Evolutionary conservation across 2,329 filamentous ascomycete genomes (phyloP).

Genomic region (Dactylellina haptotyla): DNA sequence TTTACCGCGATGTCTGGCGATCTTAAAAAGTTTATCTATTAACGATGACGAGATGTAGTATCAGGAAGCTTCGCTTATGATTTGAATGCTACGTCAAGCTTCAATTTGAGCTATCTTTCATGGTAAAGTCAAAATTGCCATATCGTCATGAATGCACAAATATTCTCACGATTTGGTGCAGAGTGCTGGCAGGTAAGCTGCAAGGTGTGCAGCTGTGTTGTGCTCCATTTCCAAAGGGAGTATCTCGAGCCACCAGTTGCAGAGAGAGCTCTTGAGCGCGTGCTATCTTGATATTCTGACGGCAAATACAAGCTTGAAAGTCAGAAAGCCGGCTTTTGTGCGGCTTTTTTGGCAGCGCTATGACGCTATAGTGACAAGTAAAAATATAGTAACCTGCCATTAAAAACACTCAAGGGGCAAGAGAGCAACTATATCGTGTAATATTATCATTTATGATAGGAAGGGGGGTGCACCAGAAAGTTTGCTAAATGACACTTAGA

Average conservation of each 20-base stretch:
- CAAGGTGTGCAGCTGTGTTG: no score
- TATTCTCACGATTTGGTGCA: no score
- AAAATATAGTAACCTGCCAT: not conserved
- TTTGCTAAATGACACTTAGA: conserved; percentile 11
- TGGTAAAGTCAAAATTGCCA: no score
- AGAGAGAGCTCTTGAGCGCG: no score
- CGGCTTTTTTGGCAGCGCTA: conserved; percentile 25
- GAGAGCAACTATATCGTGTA: conserved; percentile 23
- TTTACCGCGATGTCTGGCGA: not conserved
- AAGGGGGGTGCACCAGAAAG: not conserved
- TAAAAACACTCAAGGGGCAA: not conserved
- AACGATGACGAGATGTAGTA: not conserved
- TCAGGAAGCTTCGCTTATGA: not conserved
- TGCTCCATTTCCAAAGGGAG: no score
- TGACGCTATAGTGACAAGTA: conserved; percentile 32
- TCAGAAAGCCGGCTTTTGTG: conserved; percentile 17
- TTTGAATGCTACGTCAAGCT: no score
- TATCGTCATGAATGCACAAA: no score
- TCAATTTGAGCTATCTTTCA: no score
- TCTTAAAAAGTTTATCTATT: conserved; percentile 1
- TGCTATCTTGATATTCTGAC: conserved; percentile 10
- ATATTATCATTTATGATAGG: not conserved
- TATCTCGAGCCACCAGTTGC: not conserved
- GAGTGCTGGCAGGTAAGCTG: no score
- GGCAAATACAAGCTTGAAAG: conserved; percentile 16